Evolutionary conservation across 495 filamentous ascomycete species (phyloP).

Genomic region (Tuber melanosporum): DNA sequence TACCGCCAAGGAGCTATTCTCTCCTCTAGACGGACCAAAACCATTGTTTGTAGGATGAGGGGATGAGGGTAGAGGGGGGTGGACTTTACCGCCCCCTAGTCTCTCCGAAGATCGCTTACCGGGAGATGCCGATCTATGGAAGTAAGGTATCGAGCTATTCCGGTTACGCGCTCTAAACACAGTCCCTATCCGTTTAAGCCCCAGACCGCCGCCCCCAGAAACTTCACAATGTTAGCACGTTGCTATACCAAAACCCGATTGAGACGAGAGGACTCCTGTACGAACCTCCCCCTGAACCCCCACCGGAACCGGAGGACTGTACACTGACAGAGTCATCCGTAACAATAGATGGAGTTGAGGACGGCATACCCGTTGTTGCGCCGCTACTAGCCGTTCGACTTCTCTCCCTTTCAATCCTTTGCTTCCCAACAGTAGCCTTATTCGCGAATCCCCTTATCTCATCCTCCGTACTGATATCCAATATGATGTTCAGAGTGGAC

Average conservation of each 20-base stretch:
- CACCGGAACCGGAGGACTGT: conserved; percentile 42
- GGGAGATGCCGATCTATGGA: conserved; percentile 36
- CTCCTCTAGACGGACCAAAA: conserved; percentile 15
- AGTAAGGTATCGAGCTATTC: conserved; percentile 38
- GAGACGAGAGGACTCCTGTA: conserved; percentile 43
- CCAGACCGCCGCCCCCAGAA: conserved; percentile 24
- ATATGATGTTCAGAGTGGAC: conserved; percentile 70
- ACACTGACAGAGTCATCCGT: conserved; percentile 44
- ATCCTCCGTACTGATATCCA: conserved; percentile 79
- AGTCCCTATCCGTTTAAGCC: conserved; percentile 40
- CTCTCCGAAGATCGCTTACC: conserved; percentile 34
- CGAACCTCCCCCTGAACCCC: conserved; percentile 45
- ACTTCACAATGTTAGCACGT: conserved; percentile 18
- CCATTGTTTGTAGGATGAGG: conserved; percentile 20
- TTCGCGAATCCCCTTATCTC: conserved; percentile 82
- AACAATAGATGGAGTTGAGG: conserved; percentile 41
- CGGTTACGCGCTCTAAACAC: conserved; percentile 40
- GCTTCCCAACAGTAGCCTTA: conserved; percentile 46
- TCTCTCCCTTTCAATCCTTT: conserved; percentile 41
- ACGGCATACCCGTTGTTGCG: conserved; percentile 44
- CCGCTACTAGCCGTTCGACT: conserved; percentile 46
- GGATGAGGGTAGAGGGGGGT: conserved; percentile 23
- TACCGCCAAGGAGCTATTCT: conserved; percentile 13
- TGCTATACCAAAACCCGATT: conserved; percentile 14
- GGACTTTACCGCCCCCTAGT: conserved; percentile 20